Conservation (phyloP, 164 flowering plant genomes). For the Aristolochia californica region DNA sequence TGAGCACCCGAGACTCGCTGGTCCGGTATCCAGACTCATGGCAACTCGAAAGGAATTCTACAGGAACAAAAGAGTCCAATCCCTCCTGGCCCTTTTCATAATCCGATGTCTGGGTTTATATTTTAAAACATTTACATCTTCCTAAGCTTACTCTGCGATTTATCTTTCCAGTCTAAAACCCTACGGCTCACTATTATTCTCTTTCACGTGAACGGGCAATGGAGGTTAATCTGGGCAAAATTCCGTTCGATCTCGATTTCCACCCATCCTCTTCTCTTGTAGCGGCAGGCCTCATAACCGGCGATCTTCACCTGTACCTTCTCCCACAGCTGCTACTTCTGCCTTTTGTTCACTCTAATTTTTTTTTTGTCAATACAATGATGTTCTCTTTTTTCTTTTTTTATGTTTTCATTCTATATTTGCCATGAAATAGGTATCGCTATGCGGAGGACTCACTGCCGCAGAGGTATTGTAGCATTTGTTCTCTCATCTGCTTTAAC, state of each 20-base stretch:
- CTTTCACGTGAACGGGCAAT: constrained; percentile 13
- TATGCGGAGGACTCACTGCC: constrained; percentile 41
- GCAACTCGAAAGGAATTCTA: too few relatives aligned
- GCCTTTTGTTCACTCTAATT: not conserved
- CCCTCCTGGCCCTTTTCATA: too few relatives aligned
- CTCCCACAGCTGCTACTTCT: not conserved
- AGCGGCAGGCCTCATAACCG: constrained; percentile 60
- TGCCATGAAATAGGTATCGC: constrained; percentile 36
- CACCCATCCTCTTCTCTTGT: constrained; percentile 64
- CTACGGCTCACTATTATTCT: too few relatives aligned
- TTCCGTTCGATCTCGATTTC: constrained; percentile 75
- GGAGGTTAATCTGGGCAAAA: constrained; percentile 55
- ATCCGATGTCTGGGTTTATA: too few relatives aligned
- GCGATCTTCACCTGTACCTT: constrained; percentile 58
- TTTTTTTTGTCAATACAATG: not conserved
- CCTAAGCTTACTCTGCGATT: too few relatives aligned
- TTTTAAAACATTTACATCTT: too few relatives aligned
- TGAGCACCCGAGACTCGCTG: too few relatives aligned
- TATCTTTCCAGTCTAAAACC: too few relatives aligned
- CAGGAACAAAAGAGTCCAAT: too few relatives aligned
- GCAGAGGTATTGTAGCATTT: constrained; percentile 32
- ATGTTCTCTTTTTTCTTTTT: not conserved
- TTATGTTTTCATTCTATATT: not conserved
- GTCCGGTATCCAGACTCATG: too few relatives aligned
- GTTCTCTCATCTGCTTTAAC: not conserved